Percentiles rank a stretch among this genome's conserved stretches.
Evolutionary conservation across 345 rosid genomes (phyloP).

Genomic region (Rhodamnia argentea): DNA sequence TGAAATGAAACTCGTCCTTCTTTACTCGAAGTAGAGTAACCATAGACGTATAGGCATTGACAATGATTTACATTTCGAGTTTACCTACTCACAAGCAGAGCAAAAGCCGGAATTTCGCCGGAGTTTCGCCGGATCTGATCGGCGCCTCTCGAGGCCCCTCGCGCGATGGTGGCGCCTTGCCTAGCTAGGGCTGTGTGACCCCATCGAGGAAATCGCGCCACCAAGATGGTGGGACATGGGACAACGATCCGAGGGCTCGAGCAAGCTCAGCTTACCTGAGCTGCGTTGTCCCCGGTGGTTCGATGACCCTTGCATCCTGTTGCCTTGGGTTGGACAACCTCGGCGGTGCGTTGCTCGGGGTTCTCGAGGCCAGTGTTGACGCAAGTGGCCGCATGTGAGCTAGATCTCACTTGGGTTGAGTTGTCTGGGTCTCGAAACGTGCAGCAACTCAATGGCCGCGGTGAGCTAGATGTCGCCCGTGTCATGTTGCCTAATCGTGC

Average conservation of each 20-base stretch:
- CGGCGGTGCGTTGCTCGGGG: not conserved
- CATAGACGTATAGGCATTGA: no score
- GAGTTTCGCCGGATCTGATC: not conserved
- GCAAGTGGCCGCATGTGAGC: not conserved
- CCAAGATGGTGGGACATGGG: not conserved
- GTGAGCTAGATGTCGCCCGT: not conserved
- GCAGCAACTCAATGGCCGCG: not conserved
- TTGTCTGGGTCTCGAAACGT: rapidly evolving
- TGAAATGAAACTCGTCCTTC: no score
- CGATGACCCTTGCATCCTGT: not conserved
- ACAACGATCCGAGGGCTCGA: not conserved
- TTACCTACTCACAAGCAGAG: not conserved
- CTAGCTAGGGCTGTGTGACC: not conserved
- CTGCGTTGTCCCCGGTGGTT: not conserved
- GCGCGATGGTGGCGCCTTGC: not conserved
- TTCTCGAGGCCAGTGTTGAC: not conserved
- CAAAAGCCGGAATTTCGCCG: not conserved
- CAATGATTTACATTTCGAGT: not conserved
- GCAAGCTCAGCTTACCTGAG: not conserved
- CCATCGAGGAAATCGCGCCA: not conserved
- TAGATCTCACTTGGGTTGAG: not conserved
- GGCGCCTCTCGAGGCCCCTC: no score
- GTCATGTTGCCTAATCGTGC: no score
- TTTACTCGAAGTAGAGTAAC: no score
- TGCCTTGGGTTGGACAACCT: not conserved